Percentiles rank a stretch among this genome's conserved stretches.
Conservation (phyloP, 2,329 filamentous ascomycete species). For the Neodidymelliopsis sp. region DNA sequence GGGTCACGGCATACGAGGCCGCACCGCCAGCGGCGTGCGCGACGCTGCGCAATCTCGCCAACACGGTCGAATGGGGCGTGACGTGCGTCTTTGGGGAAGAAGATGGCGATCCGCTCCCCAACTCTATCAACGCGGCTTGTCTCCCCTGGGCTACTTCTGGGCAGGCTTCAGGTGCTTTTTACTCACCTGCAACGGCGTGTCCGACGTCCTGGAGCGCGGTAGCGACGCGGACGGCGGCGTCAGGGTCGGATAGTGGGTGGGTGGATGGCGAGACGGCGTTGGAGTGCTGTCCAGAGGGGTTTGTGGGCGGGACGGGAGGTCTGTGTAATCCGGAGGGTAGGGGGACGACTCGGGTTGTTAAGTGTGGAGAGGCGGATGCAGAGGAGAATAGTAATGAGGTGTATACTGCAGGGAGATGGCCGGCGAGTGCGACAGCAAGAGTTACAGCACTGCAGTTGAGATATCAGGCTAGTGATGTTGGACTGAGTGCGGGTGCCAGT, state of each 20-base stretch:
- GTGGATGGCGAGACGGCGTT: conserved; percentile 31
- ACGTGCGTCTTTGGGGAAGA: conserved; percentile 80
- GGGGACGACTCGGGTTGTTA: conserved; percentile 20
- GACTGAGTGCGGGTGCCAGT: conserved; percentile 5
- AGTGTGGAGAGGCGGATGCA: conserved; percentile 33
- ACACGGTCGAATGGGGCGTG: conserved; percentile 71
- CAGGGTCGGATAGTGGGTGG: conserved; percentile 18
- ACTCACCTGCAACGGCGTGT: conserved; percentile 35
- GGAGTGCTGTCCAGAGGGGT: conserved; percentile 33
- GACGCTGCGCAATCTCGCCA: conserved; percentile 25
- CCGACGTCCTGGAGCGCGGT: conserved; percentile 30
- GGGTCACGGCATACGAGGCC: conserved; percentile 25
- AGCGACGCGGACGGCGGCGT: conserved; percentile 25
- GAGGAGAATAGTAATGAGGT: conserved; percentile 27
- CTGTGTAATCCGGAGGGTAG: conserved; percentile 22
- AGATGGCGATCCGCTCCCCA: conserved; percentile 76
- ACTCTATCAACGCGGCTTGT: conserved; percentile 71
- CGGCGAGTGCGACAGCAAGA: conserved; percentile 15
- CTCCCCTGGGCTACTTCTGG: conserved; percentile 37
- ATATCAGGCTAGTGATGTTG: conserved; percentile 22
- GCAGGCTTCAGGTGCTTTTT: no score
- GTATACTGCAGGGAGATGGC: conserved; percentile 23
- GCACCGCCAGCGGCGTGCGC: conserved; percentile 27
- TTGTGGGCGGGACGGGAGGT: conserved; percentile 21
- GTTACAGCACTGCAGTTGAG: conserved; percentile 28